phyloP scores from a whole-genome alignment of 2,329 filamentous ascomycete genomes.

The Hypoxylon sp. region DNA sequence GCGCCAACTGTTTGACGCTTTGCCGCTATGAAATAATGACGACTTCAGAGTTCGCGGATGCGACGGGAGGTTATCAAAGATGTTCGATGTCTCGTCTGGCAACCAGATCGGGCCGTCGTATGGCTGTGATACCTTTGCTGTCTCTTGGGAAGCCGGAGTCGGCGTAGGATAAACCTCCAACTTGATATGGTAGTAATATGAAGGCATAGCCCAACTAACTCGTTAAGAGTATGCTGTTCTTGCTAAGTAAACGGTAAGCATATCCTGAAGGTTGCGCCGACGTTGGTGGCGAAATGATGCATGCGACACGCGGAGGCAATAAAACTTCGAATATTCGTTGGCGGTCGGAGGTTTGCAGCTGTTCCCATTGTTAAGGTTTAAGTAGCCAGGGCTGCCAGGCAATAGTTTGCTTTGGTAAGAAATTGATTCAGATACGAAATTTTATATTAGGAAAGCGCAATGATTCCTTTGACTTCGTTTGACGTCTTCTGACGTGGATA shows the following conservation, averaged over 20 bases:
- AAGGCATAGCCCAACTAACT: constrained; percentile 65
- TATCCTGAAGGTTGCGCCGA: constrained; percentile 31
- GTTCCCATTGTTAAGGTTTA: constrained; percentile 39
- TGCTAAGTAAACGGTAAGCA: constrained; percentile 29
- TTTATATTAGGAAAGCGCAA: constrained; percentile 11
- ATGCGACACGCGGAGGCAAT: constrained; percentile 43
- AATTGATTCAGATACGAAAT: constrained; percentile 3
- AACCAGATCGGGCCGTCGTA: constrained; percentile 62
- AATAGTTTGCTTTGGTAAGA: constrained; percentile 7
- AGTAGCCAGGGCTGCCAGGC: not conserved
- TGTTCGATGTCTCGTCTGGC: constrained; percentile 63
- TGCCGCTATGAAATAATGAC: constrained; percentile 21
- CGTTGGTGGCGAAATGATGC: constrained; percentile 25
- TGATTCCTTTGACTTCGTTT: constrained; percentile 28
- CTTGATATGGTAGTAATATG: constrained; percentile 76
- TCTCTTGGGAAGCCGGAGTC: constrained; percentile 52
- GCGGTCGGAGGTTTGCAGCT: constrained; percentile 19
- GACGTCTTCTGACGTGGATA: constrained; percentile 20
- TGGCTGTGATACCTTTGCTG: constrained; percentile 31
- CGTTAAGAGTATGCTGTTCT: constrained; percentile 19
- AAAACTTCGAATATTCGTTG: constrained; percentile 42
- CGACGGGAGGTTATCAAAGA: constrained; percentile 71
- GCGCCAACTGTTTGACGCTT: constrained; percentile 27
- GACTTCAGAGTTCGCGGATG: constrained; percentile 57
- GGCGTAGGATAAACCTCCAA: constrained; percentile 73